Evolutionary conservation across 2,329 filamentous ascomycete genomes (phyloP), one percentile per base, ranked within the genome.

Genomic region (Fusarium sp.): DNA sequence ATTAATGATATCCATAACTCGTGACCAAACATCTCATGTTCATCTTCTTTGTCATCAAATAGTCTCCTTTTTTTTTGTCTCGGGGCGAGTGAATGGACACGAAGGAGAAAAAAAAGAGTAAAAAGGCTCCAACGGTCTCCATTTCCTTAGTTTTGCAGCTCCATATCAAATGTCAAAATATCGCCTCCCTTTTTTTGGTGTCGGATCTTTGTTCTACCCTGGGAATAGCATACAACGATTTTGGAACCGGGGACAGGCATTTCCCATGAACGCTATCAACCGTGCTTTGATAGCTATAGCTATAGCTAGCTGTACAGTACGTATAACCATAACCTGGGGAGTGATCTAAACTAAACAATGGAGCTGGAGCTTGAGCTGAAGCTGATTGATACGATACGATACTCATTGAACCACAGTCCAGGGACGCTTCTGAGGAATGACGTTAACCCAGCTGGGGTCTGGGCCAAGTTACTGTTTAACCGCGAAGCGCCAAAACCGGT

Each of bases 151-250:
- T 51, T 37, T 64, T 12, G 34, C 34, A 37, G 51, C 60, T 69
- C 66, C 66, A 68, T 27, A 68, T 67, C 68, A 68, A 65, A 65
- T 71, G 68, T 68, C 68, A 64, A 66, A 66, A 62, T 46, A 37
- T 69, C 62, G 46, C 59, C 62, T 67, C 58, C 59, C 61, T 66
- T 66, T 66, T 41, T 59, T 72, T 59, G 65, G 64, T 63, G 55
- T 62, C 62, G 68, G 68, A 14, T 51, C 59, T 69, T 47, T 55
- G 54, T 62, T 57, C 63, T 65, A 55, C 40, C 60, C 70, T 73
- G 37, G 70, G 68, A 65, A 72, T 70, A 74, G 69, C 62, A 71
- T 63, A 21, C 69, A 65, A 28, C 34, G 20, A 59, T 48, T 63
- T 59, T 43, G 59, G 47, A 45, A 48, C 53, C 20, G 27, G 40